A percentile compares a stretch with the other conserved stretches of the same genome.
These are phyloP conservation scores for Ophiostoma triangulosporum DNA, from an alignment of 2,329 filamentous ascomycete species.

Conservation along the genomic window DNA sequence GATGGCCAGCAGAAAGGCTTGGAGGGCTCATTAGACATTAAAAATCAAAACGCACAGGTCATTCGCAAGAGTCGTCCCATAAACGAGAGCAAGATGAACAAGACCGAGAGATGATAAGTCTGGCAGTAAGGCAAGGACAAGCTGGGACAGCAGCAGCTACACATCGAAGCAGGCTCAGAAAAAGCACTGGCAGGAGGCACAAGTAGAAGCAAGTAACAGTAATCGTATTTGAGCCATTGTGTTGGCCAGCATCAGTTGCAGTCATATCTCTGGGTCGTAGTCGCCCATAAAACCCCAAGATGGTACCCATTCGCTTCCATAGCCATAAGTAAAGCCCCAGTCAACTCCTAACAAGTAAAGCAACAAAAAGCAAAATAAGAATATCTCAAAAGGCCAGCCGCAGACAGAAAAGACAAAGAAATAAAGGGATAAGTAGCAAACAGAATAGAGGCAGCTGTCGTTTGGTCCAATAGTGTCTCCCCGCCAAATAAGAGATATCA, in stretches of 20 bases:
- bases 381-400: neutral
- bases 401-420: neutral
- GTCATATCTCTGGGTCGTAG: conserved; percentile 8
- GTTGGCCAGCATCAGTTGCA: conserved; percentile 2
- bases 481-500: neutral
- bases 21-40: neutral
- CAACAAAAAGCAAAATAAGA: neutral
- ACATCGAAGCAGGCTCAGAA: no score
- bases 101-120: no score
- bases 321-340: neutral
- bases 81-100: no score
- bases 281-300: neutral
- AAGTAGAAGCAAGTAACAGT: neutral
- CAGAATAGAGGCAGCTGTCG: neutral
- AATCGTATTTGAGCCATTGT: conserved; percentile 1
- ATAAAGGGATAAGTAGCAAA: neutral
- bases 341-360: conserved; percentile 6
- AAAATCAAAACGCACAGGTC: neutral
- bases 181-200: neutral
- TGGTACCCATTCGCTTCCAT: neutral
- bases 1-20: neutral
- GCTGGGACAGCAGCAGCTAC: no score
- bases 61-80: no score
- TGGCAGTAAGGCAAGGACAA: no score
- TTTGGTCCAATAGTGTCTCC: neutral